Percentiles rank a stretch among this genome's conserved stretches.
These are phyloP conservation scores for Talaromyces pinophilus DNA, from an alignment of 2,329 filamentous ascomycete genomes.

Conservation along the genomic window DNA sequence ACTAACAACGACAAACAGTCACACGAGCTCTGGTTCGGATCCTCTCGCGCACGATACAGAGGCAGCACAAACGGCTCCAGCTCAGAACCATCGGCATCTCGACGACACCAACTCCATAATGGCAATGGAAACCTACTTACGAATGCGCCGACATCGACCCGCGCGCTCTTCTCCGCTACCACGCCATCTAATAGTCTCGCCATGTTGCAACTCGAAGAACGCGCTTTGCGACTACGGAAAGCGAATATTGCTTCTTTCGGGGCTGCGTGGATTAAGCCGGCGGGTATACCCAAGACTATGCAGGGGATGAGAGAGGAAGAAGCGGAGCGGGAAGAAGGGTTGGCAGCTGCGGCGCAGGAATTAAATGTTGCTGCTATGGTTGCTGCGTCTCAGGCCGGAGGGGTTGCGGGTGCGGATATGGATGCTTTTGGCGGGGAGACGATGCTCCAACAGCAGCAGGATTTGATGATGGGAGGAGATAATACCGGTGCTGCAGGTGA, in stretches of 20 bases:
- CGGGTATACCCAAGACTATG: constrained; percentile 83
- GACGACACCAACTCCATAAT: constrained; percentile 22
- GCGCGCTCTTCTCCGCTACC: constrained; percentile 45
- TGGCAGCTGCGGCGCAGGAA: constrained; percentile 72
- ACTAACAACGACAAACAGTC: constrained; percentile 53
- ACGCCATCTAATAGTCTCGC: constrained; percentile 65
- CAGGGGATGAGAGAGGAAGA: constrained; percentile 88
- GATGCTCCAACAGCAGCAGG: constrained; percentile 13
- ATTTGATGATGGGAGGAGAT: constrained; percentile 41
- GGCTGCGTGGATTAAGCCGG: constrained; percentile 84
- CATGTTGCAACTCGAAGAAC: constrained; percentile 73
- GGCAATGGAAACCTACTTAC: neutral
- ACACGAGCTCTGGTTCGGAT: constrained; percentile 72
- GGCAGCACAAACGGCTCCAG: constrained; percentile 2
- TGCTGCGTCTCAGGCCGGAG: constrained; percentile 39
- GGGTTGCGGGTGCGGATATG: constrained; percentile 55
- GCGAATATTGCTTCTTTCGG: constrained; percentile 84
- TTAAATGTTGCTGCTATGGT: constrained; percentile 68
- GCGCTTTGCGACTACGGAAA: constrained; percentile 72
- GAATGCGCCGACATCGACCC: constrained; percentile 22
- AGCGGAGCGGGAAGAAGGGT: constrained; percentile 82
- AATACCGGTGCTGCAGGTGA: constrained; percentile 46
- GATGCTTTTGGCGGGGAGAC: constrained; percentile 64
- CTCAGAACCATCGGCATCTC: constrained; percentile 28
- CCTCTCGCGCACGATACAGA: constrained; percentile 53